Percentiles rank a stretch among this genome's conserved stretches.
Evolutionary conservation across 2,329 filamentous ascomycete species (phyloP).

Genomic region (Ophiocordyceps camponoti-leonardi): DNA sequence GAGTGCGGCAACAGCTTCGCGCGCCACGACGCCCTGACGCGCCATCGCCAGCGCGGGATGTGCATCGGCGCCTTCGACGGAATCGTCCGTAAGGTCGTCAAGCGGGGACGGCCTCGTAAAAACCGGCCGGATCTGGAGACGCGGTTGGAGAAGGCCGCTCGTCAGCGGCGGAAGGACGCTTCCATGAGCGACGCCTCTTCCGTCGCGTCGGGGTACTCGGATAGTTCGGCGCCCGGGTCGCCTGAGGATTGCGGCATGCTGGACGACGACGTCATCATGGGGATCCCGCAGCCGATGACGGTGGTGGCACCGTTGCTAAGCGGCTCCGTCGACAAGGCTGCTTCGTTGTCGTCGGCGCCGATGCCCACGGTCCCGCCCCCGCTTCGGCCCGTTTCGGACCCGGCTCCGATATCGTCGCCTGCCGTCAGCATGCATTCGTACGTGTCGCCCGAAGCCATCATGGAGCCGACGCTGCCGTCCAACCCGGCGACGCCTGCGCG

Average conservation of each 20-base stretch:
- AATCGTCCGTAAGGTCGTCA: conserved; percentile 39
- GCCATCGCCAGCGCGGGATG: conserved; percentile 90
- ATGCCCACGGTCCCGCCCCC: conserved; percentile 16
- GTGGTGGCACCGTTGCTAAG: not conserved
- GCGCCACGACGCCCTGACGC: conserved; percentile 82
- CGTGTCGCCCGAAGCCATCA: conserved; percentile 28
- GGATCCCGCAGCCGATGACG: not conserved
- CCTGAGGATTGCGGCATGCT: conserved; percentile 30
- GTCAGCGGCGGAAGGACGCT: conserved; percentile 38
- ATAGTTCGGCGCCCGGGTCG: conserved; percentile 36
- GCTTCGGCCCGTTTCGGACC: conserved; percentile 17
- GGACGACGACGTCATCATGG: conserved; percentile 24
- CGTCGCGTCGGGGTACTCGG: conserved; percentile 33
- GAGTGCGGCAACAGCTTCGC: conserved; percentile 91
- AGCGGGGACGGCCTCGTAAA: conserved; percentile 48
- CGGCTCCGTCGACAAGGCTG: conserved; percentile 15
- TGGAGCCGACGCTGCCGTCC: conserved; percentile 16
- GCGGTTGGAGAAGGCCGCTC: conserved; percentile 37
- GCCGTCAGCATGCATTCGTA: conserved; percentile 21
- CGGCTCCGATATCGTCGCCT: conserved; percentile 22
- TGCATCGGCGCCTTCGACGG: conserved; percentile 91
- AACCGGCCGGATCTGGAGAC: conserved; percentile 38
- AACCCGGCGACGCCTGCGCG: conserved; percentile 30
- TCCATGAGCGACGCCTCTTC: conserved; percentile 32
- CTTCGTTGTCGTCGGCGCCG: conserved; percentile 27